A percentile compares a stretch with the other conserved stretches of the same genome.
Conservation (phyloP, 495 filamentous ascomycete genomes). For the Parachaetomium inaequale region DNA sequence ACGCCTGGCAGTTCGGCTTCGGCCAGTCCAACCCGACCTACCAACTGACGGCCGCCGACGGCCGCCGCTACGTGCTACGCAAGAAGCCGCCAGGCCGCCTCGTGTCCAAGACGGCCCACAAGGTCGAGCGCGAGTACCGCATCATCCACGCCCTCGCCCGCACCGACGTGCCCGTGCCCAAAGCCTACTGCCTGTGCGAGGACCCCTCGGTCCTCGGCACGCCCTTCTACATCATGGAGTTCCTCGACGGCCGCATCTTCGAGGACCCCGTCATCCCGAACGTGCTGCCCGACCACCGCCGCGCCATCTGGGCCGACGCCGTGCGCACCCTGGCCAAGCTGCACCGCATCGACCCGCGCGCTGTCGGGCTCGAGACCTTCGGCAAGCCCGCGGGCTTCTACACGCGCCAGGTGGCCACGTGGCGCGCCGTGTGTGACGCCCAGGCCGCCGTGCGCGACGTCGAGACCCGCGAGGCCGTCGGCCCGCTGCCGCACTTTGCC, state of each 20-base stretch:
- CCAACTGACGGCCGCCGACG: slow-evolving; percentile 67
- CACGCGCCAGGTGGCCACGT: slow-evolving; percentile 78
- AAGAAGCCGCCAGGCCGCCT: slow-evolving; percentile 95
- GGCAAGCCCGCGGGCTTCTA: slow-evolving; percentile 79
- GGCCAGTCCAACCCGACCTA: slow-evolving; percentile 98
- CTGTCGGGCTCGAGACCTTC: slow-evolving; percentile 64
- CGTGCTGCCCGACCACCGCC: slow-evolving; percentile 64
- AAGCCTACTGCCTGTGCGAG: slow-evolving; percentile 79
- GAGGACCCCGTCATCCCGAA: slow-evolving; percentile 80
- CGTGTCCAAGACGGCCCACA: slow-evolving; percentile 87
- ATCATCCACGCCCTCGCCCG: slow-evolving; percentile 76
- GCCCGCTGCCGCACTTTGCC: slow-evolving; percentile 74
- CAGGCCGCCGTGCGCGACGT: slow-evolving; percentile 73
- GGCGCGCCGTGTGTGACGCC: slow-evolving; percentile 68
- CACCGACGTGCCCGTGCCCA: slow-evolving; percentile 84
- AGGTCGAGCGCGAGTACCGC: slow-evolving; percentile 91
- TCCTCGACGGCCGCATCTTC: slow-evolving; percentile 86
- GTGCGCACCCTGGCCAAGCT: slow-evolving; percentile 79
- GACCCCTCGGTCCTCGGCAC: slow-evolving; percentile 77
- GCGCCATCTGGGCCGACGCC: slow-evolving; percentile 81
- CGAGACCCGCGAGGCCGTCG: slow-evolving; percentile 71
- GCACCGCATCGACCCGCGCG: slow-evolving; percentile 66
- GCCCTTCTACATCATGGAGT: slow-evolving; percentile 95
- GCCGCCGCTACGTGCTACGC: slow-evolving; percentile 73
- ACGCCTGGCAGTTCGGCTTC: slow-evolving; percentile 73